These are phyloP conservation scores for Canna indica DNA, from an alignment of 176 grass and related monocot genomes.

Conservation along the genomic window DNA sequence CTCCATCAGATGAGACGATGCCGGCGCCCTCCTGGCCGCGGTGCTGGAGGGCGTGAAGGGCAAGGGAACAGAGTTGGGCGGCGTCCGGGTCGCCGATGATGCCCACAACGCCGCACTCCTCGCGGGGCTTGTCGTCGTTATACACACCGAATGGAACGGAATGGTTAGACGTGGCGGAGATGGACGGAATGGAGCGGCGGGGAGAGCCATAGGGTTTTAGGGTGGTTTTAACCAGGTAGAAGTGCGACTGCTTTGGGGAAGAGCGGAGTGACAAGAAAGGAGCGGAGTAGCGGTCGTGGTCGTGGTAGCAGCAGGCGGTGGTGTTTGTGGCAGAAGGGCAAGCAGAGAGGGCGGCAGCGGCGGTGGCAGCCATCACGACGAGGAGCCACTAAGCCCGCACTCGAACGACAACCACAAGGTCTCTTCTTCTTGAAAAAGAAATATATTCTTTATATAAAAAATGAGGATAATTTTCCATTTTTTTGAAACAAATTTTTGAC, in stretches of 20 bases:
- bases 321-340: neutral
- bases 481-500: too few relatives aligned
- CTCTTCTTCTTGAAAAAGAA: too few relatives aligned
- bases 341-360: neutral
- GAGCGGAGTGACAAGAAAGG: neutral
- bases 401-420: too few relatives aligned
- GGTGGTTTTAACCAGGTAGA: neutral
- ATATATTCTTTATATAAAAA: too few relatives aligned
- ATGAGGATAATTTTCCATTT: too few relatives aligned
- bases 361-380: neutral
- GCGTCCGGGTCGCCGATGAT: slow-evolving; percentile 83
- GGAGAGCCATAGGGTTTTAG: neutral
- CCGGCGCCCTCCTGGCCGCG: slow-evolving; percentile 86
- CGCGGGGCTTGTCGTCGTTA: slow-evolving; percentile 62
- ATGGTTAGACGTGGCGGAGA: slow-evolving; percentile 6
- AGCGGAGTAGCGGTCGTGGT: neutral
- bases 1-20: slow-evolving; percentile 41
- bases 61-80: slow-evolving; percentile 55
- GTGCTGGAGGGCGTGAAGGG: slow-evolving; percentile 86
- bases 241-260: neutral
- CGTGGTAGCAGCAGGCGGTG: neutral
- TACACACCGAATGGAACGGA: slow-evolving; percentile 13
- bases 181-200: neutral
- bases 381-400: neutral
- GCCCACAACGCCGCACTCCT: slow-evolving; percentile 90